phyloP scores from a whole-genome alignment of 2,329 filamentous ascomycete species.

The Colletotrichum filicis region DNA sequence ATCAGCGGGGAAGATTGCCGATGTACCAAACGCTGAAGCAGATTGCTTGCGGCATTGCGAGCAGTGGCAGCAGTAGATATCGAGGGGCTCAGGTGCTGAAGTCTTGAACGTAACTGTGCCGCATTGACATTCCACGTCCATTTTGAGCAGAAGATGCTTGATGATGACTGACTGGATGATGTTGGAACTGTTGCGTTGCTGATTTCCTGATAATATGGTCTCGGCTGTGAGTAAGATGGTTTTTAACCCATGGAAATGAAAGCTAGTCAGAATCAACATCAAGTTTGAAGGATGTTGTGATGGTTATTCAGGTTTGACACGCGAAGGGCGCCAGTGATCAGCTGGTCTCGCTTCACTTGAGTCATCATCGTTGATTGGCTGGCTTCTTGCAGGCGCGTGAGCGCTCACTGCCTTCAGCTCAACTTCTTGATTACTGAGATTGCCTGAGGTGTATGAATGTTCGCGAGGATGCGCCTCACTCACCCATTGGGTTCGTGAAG shows the following conservation, averaged over 20 bases:
- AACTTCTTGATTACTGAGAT: background rate
- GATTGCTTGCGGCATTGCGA: conserved; percentile 57
- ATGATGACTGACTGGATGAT: background rate
- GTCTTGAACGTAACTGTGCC: conserved; percentile 49
- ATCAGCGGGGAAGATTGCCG: conserved; percentile 53
- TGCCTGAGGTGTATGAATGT: background rate
- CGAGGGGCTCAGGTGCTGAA: conserved; percentile 46
- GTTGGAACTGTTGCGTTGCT: background rate
- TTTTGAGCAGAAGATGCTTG: background rate
- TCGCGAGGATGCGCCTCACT: background rate
- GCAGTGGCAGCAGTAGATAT: conserved; percentile 58
- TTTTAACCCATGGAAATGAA: background rate
- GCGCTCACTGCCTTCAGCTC: background rate
- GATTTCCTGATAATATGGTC: background rate
- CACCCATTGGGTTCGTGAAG: background rate
- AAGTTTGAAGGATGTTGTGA: background rate
- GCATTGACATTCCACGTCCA: conserved; percentile 52
- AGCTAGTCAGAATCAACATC: background rate
- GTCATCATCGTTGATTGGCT: background rate
- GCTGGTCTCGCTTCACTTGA: background rate
- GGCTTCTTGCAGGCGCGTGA: background rate
- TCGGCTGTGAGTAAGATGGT: background rate
- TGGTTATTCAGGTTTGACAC: background rate
- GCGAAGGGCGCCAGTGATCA: conserved; percentile 14
- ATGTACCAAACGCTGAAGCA: conserved; percentile 57